These are phyloP conservation scores for Chaetomiaceae sp. DNA, from an alignment of 2,329 filamentous ascomycete genomes.

Conservation along the genomic window DNA sequence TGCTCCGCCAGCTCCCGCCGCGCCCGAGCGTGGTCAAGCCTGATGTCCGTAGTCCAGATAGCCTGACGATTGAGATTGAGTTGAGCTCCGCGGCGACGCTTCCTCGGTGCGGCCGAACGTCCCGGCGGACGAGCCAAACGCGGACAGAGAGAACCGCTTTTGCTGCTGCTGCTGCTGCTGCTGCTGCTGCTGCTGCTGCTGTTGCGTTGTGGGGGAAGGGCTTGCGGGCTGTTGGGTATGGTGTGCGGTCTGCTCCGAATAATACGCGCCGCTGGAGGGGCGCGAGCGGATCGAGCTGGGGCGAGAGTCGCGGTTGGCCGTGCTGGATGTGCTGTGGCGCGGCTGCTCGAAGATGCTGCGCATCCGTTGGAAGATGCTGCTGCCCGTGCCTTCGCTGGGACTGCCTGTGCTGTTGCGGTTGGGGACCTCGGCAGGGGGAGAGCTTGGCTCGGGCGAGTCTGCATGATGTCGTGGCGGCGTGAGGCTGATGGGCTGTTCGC, in stretches of 20 bases:
- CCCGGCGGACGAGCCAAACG: conserved; percentile 4
- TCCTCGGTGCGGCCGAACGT: conserved; percentile 22
- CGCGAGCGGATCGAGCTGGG: background rate
- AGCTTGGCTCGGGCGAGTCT: background rate
- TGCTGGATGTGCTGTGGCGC: background rate
- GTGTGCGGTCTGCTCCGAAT: background rate
- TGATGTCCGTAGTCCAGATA: background rate
- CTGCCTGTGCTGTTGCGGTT: background rate
- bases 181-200: background rate
- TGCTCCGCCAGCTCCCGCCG: conserved; percentile 10
- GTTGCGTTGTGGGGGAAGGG: background rate
- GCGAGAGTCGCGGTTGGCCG: background rate
- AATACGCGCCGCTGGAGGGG: background rate
- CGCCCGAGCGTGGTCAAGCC: conserved; percentile 37
- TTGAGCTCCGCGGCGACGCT: background rate
- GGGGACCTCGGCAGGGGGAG: background rate
- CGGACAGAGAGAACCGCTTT: background rate
- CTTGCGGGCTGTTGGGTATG: background rate
- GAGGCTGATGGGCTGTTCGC: conserved; percentile 12
- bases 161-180: background rate
- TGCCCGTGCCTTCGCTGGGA: conserved; percentile 9
- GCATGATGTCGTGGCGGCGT: conserved; percentile 1
- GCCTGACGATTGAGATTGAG: too few species aligned
- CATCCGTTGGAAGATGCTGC: conserved; percentile 35
- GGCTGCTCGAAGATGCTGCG: conserved; percentile 36